Percentiles rank a stretch among this genome's conserved stretches.
These are phyloP conservation scores for Phytopythium montanum DNA, from an alignment of 352 stramenopile species.

Conservation along the genomic window DNA sequence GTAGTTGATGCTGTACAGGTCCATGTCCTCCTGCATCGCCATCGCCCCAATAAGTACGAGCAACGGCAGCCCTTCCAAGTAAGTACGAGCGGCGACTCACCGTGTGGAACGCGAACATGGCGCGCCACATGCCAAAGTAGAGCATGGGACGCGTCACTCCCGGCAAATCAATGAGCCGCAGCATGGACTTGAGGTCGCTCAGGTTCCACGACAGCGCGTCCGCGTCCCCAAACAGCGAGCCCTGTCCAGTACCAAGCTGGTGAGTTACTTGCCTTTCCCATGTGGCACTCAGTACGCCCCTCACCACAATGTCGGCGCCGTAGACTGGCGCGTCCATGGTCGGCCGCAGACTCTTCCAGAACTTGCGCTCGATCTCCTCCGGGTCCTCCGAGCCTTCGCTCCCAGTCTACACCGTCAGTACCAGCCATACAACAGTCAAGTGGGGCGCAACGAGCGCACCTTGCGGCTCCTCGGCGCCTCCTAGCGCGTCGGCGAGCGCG, in stretches of 20 bases:
- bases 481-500: constrained; percentile 30
- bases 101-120: constrained; percentile 93
- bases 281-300: constrained; percentile 1
- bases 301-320: constrained; percentile 86
- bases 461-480: constrained; percentile 18
- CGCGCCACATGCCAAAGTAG: constrained; percentile 93
- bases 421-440: background rate
- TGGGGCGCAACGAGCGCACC: background rate
- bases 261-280: background rate
- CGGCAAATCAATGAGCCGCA: constrained; percentile 73
- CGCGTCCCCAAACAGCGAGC: constrained; percentile 80
- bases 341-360: constrained; percentile 85
- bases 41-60: background rate
- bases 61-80: background rate
- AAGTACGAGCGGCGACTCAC: constrained; percentile 16
- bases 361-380: constrained; percentile 71
- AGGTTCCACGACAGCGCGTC: constrained; percentile 83
- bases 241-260: constrained; percentile 14
- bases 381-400: constrained; percentile 24
- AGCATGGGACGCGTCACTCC: constrained; percentile 91
- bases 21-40: constrained; percentile 85
- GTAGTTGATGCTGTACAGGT: constrained; percentile 94
- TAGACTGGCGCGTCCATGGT: constrained; percentile 89
- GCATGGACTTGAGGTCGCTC: constrained; percentile 84
- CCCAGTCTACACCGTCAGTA: background rate